These are phyloP conservation scores for Fusarium albidum DNA, from an alignment of 2,329 filamentous ascomycete species.

Conservation along the genomic window DNA sequence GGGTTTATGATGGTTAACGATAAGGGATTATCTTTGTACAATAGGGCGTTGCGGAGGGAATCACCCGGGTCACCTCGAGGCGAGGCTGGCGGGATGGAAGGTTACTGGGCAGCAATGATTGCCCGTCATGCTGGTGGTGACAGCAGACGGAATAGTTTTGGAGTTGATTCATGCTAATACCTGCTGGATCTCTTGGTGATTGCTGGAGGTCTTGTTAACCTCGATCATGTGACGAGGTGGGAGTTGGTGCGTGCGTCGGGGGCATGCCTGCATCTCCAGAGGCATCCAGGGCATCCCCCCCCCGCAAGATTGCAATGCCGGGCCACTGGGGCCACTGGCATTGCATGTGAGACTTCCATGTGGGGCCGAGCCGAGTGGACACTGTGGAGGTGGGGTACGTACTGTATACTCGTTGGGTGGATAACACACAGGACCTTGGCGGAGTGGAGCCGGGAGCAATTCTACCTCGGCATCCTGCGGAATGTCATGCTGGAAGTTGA, in stretches of 20 bases:
- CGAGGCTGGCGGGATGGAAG: background rate
- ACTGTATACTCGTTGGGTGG: too few relatives aligned
- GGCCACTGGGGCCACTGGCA: background rate
- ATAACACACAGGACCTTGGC: too few relatives aligned
- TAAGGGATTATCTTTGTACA: constrained; percentile 20
- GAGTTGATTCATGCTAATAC: background rate
- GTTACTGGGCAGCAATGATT: background rate
- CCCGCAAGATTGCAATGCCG: constrained; percentile 6
- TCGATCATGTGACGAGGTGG: background rate
- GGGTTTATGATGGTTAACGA: constrained; percentile 18
- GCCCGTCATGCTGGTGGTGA: background rate
- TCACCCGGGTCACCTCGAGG: background rate
- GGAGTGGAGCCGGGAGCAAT: constrained; percentile 12
- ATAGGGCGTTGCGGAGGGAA: constrained; percentile 18
- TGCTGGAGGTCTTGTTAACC: background rate
- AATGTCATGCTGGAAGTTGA: background rate
- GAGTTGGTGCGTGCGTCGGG: background rate
- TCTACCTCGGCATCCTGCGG: constrained; percentile 33
- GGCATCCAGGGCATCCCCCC: constrained; percentile 1
- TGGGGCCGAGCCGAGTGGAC: constrained; percentile 29
- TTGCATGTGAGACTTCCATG: constrained; percentile 32
- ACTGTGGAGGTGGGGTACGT: constrained; percentile 4
- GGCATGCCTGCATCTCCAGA: too few relatives aligned
- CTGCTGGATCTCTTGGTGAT: too few relatives aligned
- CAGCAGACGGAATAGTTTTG: background rate